Base-by-base conservation (phyloP, 495 filamentous ascomycete genomes). In the Jackrogersella multiformis region DNA sequence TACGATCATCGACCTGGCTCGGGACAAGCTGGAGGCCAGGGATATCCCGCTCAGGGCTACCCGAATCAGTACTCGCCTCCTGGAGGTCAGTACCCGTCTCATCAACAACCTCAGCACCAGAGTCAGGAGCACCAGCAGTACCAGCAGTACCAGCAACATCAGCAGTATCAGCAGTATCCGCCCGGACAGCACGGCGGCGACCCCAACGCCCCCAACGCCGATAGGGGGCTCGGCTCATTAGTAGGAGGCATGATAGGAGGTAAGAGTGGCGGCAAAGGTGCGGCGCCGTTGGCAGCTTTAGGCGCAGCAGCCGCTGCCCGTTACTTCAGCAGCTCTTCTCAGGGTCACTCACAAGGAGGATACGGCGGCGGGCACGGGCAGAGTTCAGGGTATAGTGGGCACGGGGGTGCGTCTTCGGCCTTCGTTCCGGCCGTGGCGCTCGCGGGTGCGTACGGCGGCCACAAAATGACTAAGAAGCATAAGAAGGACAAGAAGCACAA, bases 401-500 rank as follows among this genome's bases (percentile, higher is more conserved):
- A 71, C 42, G 64, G 60, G 2, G 60, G 49, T 44, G 53, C 24
- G 56, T 56, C 49, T 6, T 56, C 70, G 23, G 63, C 28, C 7
- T 61, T 60, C 23, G 46, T 57, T 1, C 63, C 70, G 4, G 64
- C 57, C 0, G 64, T 26, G 13, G 66, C 38, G 44, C 16, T 44
- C 10, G 68, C 57, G 9, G 58, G 41, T 0, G 70, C 64, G 1
- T 72, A 71, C 21, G 67, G 45, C 5, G 64, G 68, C 1, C 30
- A 60, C 30, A 66, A 64, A 63, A 23, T 39, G 35, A 5, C 15
- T 18, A 74, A 74, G 54, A 71, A 71, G 56, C 59, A 75, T 28
- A 74, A 74, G 67, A 73, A 74, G 39, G 42, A 70, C 2, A 74
- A 74, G 70, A 70, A 68, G 39, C 63, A 73, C 39, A 72, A 66